Evolutionary conservation across 176 grass and related monocot species (phyloP).

Genomic region (Thalia dealbata): DNA sequence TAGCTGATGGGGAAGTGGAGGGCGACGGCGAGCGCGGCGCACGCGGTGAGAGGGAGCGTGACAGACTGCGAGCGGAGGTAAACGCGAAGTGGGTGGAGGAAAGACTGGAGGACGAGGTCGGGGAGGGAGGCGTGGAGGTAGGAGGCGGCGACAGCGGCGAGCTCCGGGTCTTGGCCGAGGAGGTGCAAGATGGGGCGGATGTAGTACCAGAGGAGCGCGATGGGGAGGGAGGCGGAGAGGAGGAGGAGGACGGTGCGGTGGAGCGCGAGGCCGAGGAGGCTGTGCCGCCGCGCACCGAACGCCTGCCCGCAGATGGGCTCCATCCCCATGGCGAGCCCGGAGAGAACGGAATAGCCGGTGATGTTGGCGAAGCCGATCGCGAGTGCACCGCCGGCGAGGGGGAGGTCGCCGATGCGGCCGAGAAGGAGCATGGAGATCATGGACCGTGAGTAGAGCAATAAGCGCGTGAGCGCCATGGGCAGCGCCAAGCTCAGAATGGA

Average conservation of each 20-base stretch:
- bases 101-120: constrained; percentile 72
- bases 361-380: constrained; percentile 93
- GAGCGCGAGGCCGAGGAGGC: constrained; percentile 53
- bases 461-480: neutral
- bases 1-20: constrained; percentile 68
- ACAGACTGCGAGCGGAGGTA: constrained; percentile 78
- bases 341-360: constrained; percentile 71
- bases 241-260: constrained; percentile 64
- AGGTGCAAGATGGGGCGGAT: constrained; percentile 64
- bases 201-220: constrained; percentile 53
- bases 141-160: constrained; percentile 44
- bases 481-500: neutral
- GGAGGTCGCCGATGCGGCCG: constrained; percentile 35
- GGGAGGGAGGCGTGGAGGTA: constrained; percentile 71
- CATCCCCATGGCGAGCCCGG: constrained; percentile 79
- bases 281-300: constrained; percentile 44
- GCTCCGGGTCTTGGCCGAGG: constrained; percentile 48
- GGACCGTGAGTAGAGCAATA: neutral
- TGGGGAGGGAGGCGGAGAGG: constrained; percentile 39
- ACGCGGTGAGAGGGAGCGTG: constrained; percentile 62
- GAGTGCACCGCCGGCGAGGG: constrained; percentile 74
- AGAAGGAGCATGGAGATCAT: constrained; percentile 10
- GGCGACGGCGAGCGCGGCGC: constrained; percentile 42
- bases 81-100: constrained; percentile 82
- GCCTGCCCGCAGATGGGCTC: constrained; percentile 90